phyloP scores from a whole-genome alignment of 2,329 filamentous ascomycete genomes.

The Ilyonectria destructans region DNA sequence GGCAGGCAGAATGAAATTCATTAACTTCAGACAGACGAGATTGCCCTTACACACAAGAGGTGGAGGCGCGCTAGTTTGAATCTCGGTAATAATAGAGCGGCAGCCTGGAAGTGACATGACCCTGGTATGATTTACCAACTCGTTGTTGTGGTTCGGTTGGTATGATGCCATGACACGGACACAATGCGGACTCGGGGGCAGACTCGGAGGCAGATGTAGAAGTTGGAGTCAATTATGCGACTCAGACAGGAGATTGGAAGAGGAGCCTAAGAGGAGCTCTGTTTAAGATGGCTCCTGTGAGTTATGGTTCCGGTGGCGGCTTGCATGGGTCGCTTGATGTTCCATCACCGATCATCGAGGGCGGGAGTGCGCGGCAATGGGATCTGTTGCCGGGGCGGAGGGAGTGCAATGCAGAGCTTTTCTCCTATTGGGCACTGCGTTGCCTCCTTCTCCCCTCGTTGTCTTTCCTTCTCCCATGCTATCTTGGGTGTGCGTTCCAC shows the following conservation, averaged over 20 bases:
- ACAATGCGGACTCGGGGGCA: constrained; percentile 3
- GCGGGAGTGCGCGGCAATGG: constrained; percentile 15
- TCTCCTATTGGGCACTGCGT: neutral
- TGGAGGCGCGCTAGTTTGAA: constrained; percentile 39
- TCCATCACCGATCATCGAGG: constrained; percentile 13
- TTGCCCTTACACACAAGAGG: constrained; percentile 32
- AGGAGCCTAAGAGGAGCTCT: neutral
- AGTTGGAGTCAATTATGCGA: neutral
- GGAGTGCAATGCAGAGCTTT: neutral
- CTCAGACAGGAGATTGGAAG: constrained; percentile 6
- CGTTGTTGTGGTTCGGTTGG: neutral
- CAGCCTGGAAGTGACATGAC: constrained; percentile 1
- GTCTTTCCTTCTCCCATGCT: neutral
- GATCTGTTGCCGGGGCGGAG: constrained; percentile 13
- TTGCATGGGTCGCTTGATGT: constrained; percentile 26
- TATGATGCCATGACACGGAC: neutral
- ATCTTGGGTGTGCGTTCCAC: constrained; percentile 10
- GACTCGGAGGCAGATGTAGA: neutral
- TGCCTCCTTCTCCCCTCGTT: neutral
- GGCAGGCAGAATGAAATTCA: constrained; percentile 24
- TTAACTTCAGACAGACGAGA: constrained; percentile 35
- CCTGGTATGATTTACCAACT: neutral
- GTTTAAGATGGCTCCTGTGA: neutral
- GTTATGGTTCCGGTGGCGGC: constrained; percentile 7
- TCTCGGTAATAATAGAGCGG: constrained; percentile 15